Percentiles rank a stretch among this genome's conserved stretches.
phyloP scores from a whole-genome alignment of 2,329 filamentous ascomycete species.

The Alternaria triticina region DNA sequence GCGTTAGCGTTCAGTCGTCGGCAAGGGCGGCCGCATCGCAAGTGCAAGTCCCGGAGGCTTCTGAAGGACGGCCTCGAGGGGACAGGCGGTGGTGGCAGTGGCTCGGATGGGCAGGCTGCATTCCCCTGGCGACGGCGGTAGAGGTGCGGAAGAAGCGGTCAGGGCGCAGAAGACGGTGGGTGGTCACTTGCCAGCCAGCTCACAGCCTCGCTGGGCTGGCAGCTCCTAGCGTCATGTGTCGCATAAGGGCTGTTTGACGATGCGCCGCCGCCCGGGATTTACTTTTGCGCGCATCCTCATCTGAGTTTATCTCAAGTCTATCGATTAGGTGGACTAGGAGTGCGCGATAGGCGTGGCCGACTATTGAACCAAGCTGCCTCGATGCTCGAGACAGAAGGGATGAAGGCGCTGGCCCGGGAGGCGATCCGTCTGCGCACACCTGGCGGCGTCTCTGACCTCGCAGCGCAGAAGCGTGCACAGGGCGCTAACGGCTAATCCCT shows the following conservation, averaged over 20 bases:
- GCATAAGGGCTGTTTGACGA: conserved; percentile 35
- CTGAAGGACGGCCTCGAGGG: conserved; percentile 8
- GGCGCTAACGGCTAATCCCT: conserved; percentile 3
- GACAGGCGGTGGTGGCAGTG: not conserved
- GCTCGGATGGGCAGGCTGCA: conserved; percentile 14
- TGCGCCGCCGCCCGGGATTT: conserved; percentile 20
- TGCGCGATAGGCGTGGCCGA: not conserved
- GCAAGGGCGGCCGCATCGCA: conserved; percentile 27
- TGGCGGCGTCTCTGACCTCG: conserved; percentile 5
- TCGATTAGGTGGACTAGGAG: not conserved
- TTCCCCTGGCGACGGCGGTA: conserved; percentile 32
- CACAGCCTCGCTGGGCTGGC: conserved; percentile 32
- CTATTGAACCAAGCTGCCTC: not conserved
- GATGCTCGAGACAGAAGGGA: not conserved
- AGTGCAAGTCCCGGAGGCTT: conserved; percentile 8
- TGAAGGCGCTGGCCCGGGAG: conserved; percentile 1
- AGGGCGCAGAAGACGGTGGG: conserved; percentile 20
- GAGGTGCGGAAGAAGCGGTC: conserved; percentile 33
- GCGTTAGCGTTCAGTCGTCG: conserved; percentile 19
- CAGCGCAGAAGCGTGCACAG: conserved; percentile 6
- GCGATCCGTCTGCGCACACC: conserved; percentile 5
- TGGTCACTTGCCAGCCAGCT: conserved; percentile 30
- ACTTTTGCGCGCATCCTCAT: conserved; percentile 1
- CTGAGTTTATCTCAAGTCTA: not conserved
- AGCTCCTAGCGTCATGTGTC: conserved; percentile 29